These are phyloP conservation scores for Auriscalpium orientale DNA, from an alignment of 768 basidiomycete species.

Conservation along the genomic window DNA sequence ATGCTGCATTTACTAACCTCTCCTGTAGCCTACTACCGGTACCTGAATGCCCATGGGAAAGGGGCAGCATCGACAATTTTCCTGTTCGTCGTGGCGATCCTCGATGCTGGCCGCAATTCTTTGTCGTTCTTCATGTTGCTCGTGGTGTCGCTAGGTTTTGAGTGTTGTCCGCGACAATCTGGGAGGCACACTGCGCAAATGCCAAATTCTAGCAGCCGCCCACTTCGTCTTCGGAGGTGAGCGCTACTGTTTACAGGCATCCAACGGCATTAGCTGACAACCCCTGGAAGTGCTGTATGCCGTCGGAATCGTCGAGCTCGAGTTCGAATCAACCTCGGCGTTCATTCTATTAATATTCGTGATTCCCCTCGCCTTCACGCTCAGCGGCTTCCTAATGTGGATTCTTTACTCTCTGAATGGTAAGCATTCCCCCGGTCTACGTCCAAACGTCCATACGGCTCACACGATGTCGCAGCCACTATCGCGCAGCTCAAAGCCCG, in stretches of 20 bases:
- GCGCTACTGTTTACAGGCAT: slow-evolving; percentile 20
- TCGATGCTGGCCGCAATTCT: slow-evolving; percentile 92
- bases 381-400: slow-evolving; percentile 96
- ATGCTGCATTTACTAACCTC: not conserved
- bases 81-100: slow-evolving; percentile 90
- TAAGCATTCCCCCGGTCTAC: slow-evolving; percentile 20
- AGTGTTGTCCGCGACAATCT: slow-evolving; percentile 88
- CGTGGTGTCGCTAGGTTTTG: slow-evolving; percentile 82
- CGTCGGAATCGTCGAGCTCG: slow-evolving; percentile 88
- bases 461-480: slow-evolving; percentile 49
- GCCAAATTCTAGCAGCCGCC: slow-evolving; percentile 70
- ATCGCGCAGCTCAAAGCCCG: slow-evolving; percentile 79
- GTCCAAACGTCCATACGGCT: not conserved
- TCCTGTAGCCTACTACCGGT: slow-evolving; percentile 77
- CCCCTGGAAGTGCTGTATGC: slow-evolving; percentile 69
- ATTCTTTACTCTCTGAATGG: slow-evolving; percentile 88
- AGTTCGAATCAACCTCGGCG: slow-evolving; percentile 85
- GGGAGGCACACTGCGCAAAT: slow-evolving; percentile 76
- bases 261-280: not conserved
- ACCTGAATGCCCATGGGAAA: slow-evolving; percentile 81
- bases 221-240: slow-evolving; percentile 94
- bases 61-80: slow-evolving; percentile 76
- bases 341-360: slow-evolving; percentile 83
- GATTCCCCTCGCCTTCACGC: slow-evolving; percentile 87
- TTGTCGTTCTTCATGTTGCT: slow-evolving; percentile 93